Evolutionary conservation across 164 flowering plant genomes (phyloP), one percentile per base, ranked within the genome.

Genomic region (Stephania japonica): DNA sequence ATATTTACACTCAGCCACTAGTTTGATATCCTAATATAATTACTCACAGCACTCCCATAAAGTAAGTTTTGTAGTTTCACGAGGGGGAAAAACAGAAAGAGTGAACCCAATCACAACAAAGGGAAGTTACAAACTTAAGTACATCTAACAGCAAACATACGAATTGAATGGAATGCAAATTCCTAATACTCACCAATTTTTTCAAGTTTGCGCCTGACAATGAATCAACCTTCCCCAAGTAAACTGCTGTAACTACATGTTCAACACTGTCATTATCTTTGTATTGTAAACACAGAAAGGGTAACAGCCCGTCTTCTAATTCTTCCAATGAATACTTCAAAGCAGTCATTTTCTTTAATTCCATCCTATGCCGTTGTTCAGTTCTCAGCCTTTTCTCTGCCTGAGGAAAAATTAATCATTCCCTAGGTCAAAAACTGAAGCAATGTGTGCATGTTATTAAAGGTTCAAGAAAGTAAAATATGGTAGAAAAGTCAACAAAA

Each of bases 261-360:
- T 83, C 82, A 80, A 85, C 85, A 44, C 89, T 91, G 68, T 85
- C 90, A 72, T 83, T 76, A 77, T 91, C 97, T 75, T 80, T 87
- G 73, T 91, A 88, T 68, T 88, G 87, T 85, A 95, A 80, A 64
- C 92, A 92, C 21, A 92, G 41, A 79, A 90, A 95, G 75, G 94
- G 92, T 75, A 95, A 84, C n/a, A 82, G 85, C 19, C 89, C 93
- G 74, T 80, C 80, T 75, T 83, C 90, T 61, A 81, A 75, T 72
- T 84, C 91, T 67, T 86, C 70, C 59, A 92, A 71, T n/a, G 84
- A 69, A 76, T 86, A 83, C 74, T 81, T 88, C 81, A 92, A 70
- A 24, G 92, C 78, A 75, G 76, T 72, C 78, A 89, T 75, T 80
- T 94, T 90, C 73, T 82, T 73, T 42, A 82, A 26, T 71, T 90